Base-by-base conservation (phyloP, 192 early-diverging fungal species). In the Podila horticola region DNA sequence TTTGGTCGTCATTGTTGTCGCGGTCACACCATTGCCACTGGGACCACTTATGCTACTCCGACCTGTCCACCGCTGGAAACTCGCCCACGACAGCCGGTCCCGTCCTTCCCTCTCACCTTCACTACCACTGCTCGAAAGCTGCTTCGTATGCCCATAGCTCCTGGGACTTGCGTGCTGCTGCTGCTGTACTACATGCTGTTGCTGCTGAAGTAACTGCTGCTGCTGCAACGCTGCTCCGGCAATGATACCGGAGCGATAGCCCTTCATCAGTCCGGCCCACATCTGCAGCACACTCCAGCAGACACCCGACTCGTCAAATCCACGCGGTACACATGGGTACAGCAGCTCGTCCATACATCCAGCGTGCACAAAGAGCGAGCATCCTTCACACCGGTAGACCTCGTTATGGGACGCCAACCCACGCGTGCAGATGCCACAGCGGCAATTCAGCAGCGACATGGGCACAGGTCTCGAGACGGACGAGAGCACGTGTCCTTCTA, bases 211-310 rank as follows among this genome's bases (percentile, higher is more conserved):
- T 3, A 62, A 49, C 26, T 69, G 74, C 31, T 72, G 77, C 9
- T 65, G 64, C 24, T 65, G 64, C 8, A 50, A 45, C 3, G 82
- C 85, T 1, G 79, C 74, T 31, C 81, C 67, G 8, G 77, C 48
- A 67, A 86, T 75, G 31, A 95, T 79, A 24, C 88, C 87, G 26
- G 82, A 55, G 59, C 94, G 82, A 81, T 95, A 95, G 49, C 91
- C 75, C 61, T 90, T 91, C 45, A 95, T 81, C 26, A 95, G 76
- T 5, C 93, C 93, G 13, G 92, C 91, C 84, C 94, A 94, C 67
- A 94, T 86, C 74, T 91, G 91, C 55, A 95, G 75, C 45, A 94
- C 93, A 19, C 89, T 83, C 59, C 82, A 75, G 65, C 86, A 88
- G 45, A 95, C 87, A 45, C 90, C 91, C 20, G 79, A 64, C 62